Conservation (phyloP, 2,329 filamentous ascomycete genomes). For the Colletotrichum trifolii region DNA sequence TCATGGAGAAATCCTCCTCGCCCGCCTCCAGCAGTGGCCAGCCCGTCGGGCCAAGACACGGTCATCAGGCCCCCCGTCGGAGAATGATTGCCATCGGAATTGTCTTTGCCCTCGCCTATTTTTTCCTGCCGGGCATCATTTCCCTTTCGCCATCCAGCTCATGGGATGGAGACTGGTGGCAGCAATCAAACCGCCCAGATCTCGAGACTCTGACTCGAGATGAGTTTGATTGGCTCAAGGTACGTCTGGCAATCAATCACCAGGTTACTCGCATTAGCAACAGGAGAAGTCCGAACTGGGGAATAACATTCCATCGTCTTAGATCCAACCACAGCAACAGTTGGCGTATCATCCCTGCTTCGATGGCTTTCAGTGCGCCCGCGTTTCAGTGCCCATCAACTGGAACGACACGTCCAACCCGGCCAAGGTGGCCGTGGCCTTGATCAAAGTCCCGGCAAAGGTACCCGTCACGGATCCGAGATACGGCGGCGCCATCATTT, state of each 20-base stretch:
- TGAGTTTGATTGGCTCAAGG: slow-evolving; percentile 14
- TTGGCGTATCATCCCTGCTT: slow-evolving; percentile 23
- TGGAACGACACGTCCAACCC: slow-evolving; percentile 30
- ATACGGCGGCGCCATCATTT: slow-evolving; percentile 34
- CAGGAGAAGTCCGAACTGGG: slow-evolving; percentile 3
- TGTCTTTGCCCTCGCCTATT: too few relatives aligned
- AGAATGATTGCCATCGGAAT: not conserved
- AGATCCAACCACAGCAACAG: slow-evolving; percentile 34
- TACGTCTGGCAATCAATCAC: not conserved
- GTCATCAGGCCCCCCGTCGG: not conserved
- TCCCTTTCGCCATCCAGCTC: too few relatives aligned
- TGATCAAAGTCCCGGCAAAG: slow-evolving; percentile 36
- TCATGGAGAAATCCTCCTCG: not conserved
- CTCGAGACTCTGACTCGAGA: not conserved
- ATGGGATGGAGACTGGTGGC: not conserved
- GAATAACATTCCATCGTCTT: slow-evolving; percentile 10
- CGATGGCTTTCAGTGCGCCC: slow-evolving; percentile 30
- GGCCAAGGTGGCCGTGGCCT: slow-evolving; percentile 24
- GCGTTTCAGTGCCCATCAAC: slow-evolving; percentile 34
- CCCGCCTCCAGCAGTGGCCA: not conserved
- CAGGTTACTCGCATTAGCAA: not conserved
- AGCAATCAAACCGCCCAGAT: not conserved
- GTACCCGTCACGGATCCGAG: slow-evolving; percentile 34
- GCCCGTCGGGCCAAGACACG: not conserved
- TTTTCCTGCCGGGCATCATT: too few relatives aligned